Evolutionary conservation across 495 filamentous ascomycete genomes (phyloP).

Genomic region (Aspergillus nidulans): DNA sequence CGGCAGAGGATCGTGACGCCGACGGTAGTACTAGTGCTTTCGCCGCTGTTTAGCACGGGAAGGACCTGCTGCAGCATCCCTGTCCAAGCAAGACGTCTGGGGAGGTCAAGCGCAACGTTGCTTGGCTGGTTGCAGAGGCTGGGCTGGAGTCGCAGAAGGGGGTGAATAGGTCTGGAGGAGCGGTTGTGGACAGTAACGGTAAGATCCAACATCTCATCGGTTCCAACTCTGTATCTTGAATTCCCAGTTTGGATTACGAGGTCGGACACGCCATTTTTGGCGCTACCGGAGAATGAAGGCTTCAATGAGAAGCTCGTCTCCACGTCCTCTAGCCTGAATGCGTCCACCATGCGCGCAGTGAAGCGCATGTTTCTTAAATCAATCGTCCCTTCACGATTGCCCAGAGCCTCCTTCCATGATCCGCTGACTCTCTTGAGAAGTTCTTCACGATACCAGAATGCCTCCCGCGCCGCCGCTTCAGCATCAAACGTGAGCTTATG

Average conservation of each 20-base stretch:
- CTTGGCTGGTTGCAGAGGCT: slow-evolving; percentile 67
- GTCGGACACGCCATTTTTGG: not conserved
- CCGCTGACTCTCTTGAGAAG: slow-evolving; percentile 68
- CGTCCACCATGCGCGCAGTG: slow-evolving; percentile 75
- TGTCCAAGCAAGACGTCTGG: slow-evolving; percentile 78
- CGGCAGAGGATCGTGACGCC: slow-evolving; percentile 68
- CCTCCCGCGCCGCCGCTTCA: slow-evolving; percentile 73
- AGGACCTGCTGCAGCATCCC: slow-evolving; percentile 75
- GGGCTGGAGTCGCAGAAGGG: slow-evolving; percentile 73
- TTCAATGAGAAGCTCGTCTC: slow-evolving; percentile 59
- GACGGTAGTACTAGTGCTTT: slow-evolving; percentile 51
- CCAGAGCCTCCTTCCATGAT: slow-evolving; percentile 62
- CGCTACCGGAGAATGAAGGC: slow-evolving; percentile 16
- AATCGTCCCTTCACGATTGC: slow-evolving; percentile 59
- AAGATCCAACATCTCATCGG: slow-evolving; percentile 69
- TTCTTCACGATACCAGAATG: slow-evolving; percentile 89
- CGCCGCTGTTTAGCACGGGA: slow-evolving; percentile 52
- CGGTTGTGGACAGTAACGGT: slow-evolving; percentile 67
- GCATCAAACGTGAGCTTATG: slow-evolving; percentile 71
- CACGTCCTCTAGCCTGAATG: slow-evolving; percentile 75
- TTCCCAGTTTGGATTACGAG: slow-evolving; percentile 39
- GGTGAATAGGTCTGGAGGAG: slow-evolving; percentile 60
- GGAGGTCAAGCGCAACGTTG: slow-evolving; percentile 74
- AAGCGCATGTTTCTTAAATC: slow-evolving; percentile 72
- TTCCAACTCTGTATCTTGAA: slow-evolving; percentile 52